Conservation (phyloP, 495 filamentous ascomycete genomes). For the Cryomyces minteri region DNA sequence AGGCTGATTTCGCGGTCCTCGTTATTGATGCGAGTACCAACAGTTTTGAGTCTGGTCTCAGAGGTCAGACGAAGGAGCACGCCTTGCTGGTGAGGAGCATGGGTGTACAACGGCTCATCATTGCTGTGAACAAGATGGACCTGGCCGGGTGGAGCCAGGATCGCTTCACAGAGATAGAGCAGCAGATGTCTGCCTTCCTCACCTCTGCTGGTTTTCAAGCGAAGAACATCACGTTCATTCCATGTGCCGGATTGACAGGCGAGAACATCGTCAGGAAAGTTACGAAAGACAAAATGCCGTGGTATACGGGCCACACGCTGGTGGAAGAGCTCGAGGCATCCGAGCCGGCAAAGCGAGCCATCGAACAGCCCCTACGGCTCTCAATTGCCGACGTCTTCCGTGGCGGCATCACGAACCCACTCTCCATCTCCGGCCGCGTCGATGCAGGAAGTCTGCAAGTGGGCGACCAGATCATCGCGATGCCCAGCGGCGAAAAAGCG, state of each 20-base stretch:
- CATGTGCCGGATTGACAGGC: slow-evolving; percentile 73
- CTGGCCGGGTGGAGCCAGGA: slow-evolving; percentile 59
- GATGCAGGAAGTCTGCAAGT: slow-evolving; percentile 68
- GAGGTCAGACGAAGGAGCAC: slow-evolving; percentile 89
- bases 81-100: slow-evolving; percentile 78
- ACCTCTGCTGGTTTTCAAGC: slow-evolving; percentile 58
- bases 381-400: slow-evolving; percentile 73
- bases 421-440: slow-evolving; percentile 72
- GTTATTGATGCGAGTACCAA: slow-evolving; percentile 81
- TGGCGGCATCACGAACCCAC: slow-evolving; percentile 49
- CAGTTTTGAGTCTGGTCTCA: slow-evolving; percentile 82
- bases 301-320: slow-evolving; percentile 68
- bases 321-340: slow-evolving; percentile 69
- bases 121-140: slow-evolving; percentile 93
- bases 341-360: slow-evolving; percentile 46
- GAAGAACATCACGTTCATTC: slow-evolving; percentile 70
- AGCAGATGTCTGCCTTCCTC: slow-evolving; percentile 70
- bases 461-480: slow-evolving; percentile 60
- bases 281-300: slow-evolving; percentile 35
- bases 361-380: slow-evolving; percentile 68
- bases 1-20: slow-evolving; percentile 90
- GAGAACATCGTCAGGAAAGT: slow-evolving; percentile 59
- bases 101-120: slow-evolving; percentile 71
- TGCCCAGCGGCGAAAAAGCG: slow-evolving; percentile 65
- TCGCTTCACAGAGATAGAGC: slow-evolving; percentile 68